Evolutionary conservation across 441 rosid species (phyloP), one percentile per base, ranked within the genome.

Genomic region (Geranium incanum): DNA sequence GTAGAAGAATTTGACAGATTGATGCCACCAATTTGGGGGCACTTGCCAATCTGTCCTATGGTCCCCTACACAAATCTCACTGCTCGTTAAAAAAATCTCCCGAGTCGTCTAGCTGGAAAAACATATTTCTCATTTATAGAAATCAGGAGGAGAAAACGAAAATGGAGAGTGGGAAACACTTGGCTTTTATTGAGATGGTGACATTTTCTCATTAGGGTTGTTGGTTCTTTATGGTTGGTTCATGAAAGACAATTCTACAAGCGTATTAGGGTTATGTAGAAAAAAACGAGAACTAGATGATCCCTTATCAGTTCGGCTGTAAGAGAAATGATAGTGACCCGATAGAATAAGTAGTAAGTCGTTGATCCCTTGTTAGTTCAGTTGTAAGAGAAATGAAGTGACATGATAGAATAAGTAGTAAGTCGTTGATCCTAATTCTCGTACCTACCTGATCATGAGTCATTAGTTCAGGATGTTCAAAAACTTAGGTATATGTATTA

Each of bases 11-110:
- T 38, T 23, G 79, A 73, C 33, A 73, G 71, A 80, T 50, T 78
- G 80, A 81, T 75, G 70, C 81, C 70, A 75, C 78, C 76, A 76
- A 80, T 16, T 9, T 70, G 48, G 72, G 72, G 80, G 70, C 67
- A 68, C 82, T 79, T 71, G 68, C 79, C 75, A 76, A 74, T 68
- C 74, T 80, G 78, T 77, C 63, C 19, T 21, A 77, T 78, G 87
- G 85, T 79, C 84, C 89, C 88, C 75, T 45, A 60, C 71, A 73
- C 70, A 78, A 73, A 67, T 78, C 81, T 74, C 66, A 75, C 75
- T 74, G 74, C 80, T 66, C 68, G 50, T 75, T 43, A 57, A 81
- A 81, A 81, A 81, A 71, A 79, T 78, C 69, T 72, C 62, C 74
- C 43, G 18, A 72, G 68, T 50, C 83, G 68, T 50, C 83, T 75